phyloP scores from a whole-genome alignment of 345 rosid species.

The Eucalyptus pauciflora region DNA sequence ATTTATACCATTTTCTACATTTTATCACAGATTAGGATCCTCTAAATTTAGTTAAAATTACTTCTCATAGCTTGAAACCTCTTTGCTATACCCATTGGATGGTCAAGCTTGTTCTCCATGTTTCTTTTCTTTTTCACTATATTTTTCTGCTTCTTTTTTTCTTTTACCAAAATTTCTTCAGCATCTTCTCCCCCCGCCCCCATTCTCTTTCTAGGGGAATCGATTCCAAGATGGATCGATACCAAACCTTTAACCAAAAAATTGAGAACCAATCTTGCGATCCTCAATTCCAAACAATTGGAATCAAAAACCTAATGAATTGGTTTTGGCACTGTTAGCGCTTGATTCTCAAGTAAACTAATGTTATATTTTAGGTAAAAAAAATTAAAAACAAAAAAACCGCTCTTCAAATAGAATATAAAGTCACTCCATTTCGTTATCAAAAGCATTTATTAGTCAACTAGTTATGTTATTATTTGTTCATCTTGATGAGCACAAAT shows the following conservation, averaged over 20 bases:
- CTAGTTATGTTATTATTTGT: neutral
- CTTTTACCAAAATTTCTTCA: neutral
- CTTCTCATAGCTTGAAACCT: neutral
- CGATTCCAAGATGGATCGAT: neutral
- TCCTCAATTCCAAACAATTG: neutral
- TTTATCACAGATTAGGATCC: too few relatives aligned
- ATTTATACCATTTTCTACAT: neutral
- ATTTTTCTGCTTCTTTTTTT: too few relatives aligned
- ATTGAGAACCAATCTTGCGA: neutral
- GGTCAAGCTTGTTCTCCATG: neutral
- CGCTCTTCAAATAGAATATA: too few relatives aligned
- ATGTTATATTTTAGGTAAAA: neutral
- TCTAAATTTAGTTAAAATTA: neutral
- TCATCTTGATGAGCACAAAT: neutral
- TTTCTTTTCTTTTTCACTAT: neutral
- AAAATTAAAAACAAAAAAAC: too few relatives aligned
- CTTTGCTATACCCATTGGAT: neutral
- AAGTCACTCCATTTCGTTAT: neutral
- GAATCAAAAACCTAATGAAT: neutral
- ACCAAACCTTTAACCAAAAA: neutral
- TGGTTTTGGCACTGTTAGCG: neutral
- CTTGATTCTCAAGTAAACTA: fast-evolving
- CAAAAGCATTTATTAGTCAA: fast-evolving
- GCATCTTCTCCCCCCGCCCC: neutral
- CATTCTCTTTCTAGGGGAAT: neutral